Conservation (phyloP, 371 early-diverging fungal species). For the Mortierella sp. region DNA sequence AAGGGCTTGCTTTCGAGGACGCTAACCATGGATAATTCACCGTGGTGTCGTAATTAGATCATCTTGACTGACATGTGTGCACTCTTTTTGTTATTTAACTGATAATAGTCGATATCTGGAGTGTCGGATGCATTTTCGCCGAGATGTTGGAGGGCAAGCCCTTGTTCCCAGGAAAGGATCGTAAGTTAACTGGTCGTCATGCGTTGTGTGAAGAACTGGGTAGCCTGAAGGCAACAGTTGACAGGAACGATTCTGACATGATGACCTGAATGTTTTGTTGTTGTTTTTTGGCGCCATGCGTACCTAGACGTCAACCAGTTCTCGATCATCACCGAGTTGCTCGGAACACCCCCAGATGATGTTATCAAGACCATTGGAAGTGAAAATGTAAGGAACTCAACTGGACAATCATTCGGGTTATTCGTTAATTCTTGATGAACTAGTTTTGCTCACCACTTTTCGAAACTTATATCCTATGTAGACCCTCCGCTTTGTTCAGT, state of each 20-base stretch:
- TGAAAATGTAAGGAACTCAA: conserved; percentile 80
- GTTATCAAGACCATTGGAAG: conserved; percentile 94
- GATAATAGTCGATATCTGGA: conserved; percentile 98
- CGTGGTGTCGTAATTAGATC: background rate
- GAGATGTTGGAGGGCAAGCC: conserved; percentile 98
- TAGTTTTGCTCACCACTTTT: background rate
- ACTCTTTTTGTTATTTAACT: background rate
- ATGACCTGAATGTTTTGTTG: background rate
- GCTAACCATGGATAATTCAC: background rate
- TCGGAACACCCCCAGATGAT: conserved; percentile 96
- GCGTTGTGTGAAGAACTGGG: background rate
- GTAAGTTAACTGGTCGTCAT: conserved; percentile 65
- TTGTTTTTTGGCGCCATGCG: background rate
- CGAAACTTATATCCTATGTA: conserved; percentile 32
- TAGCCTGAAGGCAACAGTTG: background rate
- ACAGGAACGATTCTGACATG: background rate
- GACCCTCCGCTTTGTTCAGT: conserved; percentile 94
- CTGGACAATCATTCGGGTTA: background rate
- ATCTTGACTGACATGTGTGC: background rate
- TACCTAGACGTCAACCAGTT: conserved; percentile 91
- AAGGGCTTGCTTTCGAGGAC: conserved; percentile 34
- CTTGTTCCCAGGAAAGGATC: conserved; percentile 97
- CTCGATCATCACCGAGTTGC: conserved; percentile 92
- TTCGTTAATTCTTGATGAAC: background rate
- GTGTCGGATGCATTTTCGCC: conserved; percentile 99